A percentile compares a stretch with the other conserved stretches of the same genome.
Conservation (phyloP, 2,329 filamentous ascomycete species). For the Apiospora rasikravindrae region DNA sequence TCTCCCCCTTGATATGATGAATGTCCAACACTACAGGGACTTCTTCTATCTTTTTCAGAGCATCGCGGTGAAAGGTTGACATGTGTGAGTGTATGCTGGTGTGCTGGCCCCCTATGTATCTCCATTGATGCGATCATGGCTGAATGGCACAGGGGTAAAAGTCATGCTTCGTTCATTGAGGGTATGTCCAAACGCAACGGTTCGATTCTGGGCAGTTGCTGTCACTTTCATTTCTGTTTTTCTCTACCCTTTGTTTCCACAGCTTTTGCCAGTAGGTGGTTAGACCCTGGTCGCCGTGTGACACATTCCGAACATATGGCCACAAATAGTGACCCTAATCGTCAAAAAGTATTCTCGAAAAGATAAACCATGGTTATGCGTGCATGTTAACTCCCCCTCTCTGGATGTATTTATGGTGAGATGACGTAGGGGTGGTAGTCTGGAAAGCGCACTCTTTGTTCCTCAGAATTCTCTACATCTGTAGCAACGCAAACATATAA, state of each 20-base stretch:
- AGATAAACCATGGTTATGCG: too few species aligned
- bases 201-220: neutral
- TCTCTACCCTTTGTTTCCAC: neutral
- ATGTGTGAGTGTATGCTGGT: neutral
- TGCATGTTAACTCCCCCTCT: too few species aligned
- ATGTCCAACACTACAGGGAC: neutral
- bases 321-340: too few species aligned
- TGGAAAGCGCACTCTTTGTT: neutral
- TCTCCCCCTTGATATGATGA: neutral
- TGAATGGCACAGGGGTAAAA: neutral
- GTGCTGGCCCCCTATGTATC: neutral
- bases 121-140: neutral
- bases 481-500: neutral
- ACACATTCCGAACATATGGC: too few species aligned
- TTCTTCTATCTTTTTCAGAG: neutral
- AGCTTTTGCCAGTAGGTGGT: neutral
- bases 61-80: neutral
- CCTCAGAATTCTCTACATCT: neutral
- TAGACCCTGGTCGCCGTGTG: neutral
- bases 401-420: too few species aligned
- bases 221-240: neutral
- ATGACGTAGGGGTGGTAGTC: too few species aligned
- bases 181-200: neutral
- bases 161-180: neutral
- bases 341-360: too few species aligned